These are phyloP conservation scores for Nicotiana benthamiana DNA, from an alignment of 257 asterid genomes.

Conservation along the genomic window DNA sequence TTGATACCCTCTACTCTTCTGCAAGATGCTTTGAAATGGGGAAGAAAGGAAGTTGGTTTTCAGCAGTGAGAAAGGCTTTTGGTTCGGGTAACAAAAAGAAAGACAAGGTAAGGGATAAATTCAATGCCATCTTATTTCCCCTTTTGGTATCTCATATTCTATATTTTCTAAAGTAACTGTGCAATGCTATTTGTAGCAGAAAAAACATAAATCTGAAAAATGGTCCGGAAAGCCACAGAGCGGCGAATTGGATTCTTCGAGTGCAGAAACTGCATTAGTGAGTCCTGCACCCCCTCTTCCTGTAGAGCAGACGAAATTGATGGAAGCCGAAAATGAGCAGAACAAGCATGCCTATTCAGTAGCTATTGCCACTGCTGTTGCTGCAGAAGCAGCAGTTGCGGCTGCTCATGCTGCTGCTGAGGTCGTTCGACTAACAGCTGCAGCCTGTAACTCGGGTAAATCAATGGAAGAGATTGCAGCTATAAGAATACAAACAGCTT, in stretches of 20 bases:
- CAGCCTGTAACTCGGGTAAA: constrained; percentile 31
- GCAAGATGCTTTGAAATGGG: constrained; percentile 45
- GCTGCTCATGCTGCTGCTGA: constrained; percentile 85
- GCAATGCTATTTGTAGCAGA: constrained; percentile 24
- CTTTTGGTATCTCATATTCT: background rate
- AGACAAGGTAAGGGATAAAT: constrained; percentile 35
- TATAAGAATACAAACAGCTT: constrained; percentile 60
- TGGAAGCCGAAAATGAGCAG: constrained; percentile 62
- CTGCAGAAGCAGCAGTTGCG: constrained; percentile 86
- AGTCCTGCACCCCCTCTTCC: constrained; percentile 21
- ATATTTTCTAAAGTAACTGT: background rate
- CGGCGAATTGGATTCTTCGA: constrained; percentile 18
- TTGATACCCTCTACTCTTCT: background rate
- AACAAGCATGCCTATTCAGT: constrained; percentile 62
- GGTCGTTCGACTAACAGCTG: constrained; percentile 65
- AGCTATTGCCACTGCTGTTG: constrained; percentile 65
- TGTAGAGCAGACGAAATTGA: constrained; percentile 35
- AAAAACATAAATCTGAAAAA: constrained; percentile 31
- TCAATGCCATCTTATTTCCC: background rate
- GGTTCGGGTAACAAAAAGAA: constrained; percentile 34
- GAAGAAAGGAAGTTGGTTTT: constrained; percentile 51
- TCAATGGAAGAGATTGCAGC: constrained; percentile 63
- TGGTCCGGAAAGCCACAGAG: constrained; percentile 49
- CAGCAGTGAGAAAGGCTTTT: constrained; percentile 49
- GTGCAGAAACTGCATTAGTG: constrained; percentile 22